Percentiles rank a stretch among this genome's conserved stretches.
These are phyloP conservation scores for Piloderma croceum DNA, from an alignment of 768 basidiomycete species.

Conservation along the genomic window DNA sequence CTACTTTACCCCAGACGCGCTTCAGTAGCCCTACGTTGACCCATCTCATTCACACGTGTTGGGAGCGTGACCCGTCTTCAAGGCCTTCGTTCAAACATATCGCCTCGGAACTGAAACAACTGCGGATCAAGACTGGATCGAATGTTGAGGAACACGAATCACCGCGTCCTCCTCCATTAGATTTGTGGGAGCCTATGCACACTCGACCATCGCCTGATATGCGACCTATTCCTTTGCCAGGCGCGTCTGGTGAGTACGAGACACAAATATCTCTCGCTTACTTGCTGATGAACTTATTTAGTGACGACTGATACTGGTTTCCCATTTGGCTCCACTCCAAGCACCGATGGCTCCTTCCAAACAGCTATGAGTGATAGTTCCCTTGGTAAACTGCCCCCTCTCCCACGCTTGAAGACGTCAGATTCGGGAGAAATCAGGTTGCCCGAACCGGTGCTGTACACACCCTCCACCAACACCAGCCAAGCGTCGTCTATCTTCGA, in stretches of 20 bases:
- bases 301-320: no score
- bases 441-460: slow-evolving; percentile 37
- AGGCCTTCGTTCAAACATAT: slow-evolving; percentile 52
- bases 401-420: neutral
- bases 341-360: no score
- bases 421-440: slow-evolving; percentile 4
- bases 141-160: slow-evolving; percentile 26
- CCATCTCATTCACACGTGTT: slow-evolving; percentile 48
- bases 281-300: no score
- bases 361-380: no score
- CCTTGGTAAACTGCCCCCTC: neutral
- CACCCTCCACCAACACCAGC: slow-evolving; percentile 26
- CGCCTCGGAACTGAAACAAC: slow-evolving; percentile 37
- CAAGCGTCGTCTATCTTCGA: slow-evolving; percentile 26
- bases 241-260: slow-evolving; percentile 23
- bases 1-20: slow-evolving; percentile 38
- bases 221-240: slow-evolving; percentile 27
- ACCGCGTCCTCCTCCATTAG: slow-evolving; percentile 20
- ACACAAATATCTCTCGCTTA: no score
- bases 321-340: no score
- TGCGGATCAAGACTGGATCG: slow-evolving; percentile 37
- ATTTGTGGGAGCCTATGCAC: slow-evolving; percentile 17
- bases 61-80: slow-evolving; percentile 46
- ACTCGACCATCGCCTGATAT: slow-evolving; percentile 30
- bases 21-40: slow-evolving; percentile 30